Conservation (phyloP, 2,329 filamentous ascomycete genomes). For the Sclerotiophoma versabilis region DNA sequence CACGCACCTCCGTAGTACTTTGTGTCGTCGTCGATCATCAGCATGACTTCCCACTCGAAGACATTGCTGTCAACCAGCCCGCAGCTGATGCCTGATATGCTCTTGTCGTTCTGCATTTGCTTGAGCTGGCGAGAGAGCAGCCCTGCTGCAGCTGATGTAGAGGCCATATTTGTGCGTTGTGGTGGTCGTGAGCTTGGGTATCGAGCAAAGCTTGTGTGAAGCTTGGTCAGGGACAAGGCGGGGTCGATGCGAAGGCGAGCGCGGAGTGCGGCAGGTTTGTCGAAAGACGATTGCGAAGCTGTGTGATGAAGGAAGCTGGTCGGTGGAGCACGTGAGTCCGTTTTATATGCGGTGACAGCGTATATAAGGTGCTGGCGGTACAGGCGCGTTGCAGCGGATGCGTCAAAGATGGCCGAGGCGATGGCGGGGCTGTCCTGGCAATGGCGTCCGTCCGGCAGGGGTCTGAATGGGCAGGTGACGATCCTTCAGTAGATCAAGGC, state of each 20-base stretch:
- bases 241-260: slow-evolving; percentile 7
- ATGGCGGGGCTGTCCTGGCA: slow-evolving; percentile 28
- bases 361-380: slow-evolving; percentile 11
- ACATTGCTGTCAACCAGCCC: slow-evolving; percentile 86
- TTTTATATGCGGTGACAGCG: not conserved
- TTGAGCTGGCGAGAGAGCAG: slow-evolving; percentile 87
- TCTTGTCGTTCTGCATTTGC: slow-evolving; percentile 89
- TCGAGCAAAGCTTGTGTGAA: slow-evolving; percentile 11
- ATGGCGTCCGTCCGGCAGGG: slow-evolving; percentile 13
- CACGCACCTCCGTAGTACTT: slow-evolving; percentile 86
- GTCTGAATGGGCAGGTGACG: slow-evolving; percentile 2
- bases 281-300: not conserved
- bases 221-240: slow-evolving; percentile 7
- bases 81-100: slow-evolving; percentile 93
- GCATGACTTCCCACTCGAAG: slow-evolving; percentile 98
- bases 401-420: slow-evolving; percentile 19
- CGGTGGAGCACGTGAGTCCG: slow-evolving; percentile 3
- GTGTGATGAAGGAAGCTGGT: not conserved
- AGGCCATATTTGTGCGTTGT: slow-evolving; percentile 37
- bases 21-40: slow-evolving; percentile 96
- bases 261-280: slow-evolving; percentile 2
- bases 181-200: slow-evolving; percentile 18
- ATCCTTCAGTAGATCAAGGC: slow-evolving; percentile 3
- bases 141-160: slow-evolving; percentile 66
- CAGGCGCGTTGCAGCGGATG: slow-evolving; percentile 24